Evolutionary conservation across 2,329 filamentous ascomycete genomes (phyloP).

Genomic region (Tolypocladium inflatum): DNA sequence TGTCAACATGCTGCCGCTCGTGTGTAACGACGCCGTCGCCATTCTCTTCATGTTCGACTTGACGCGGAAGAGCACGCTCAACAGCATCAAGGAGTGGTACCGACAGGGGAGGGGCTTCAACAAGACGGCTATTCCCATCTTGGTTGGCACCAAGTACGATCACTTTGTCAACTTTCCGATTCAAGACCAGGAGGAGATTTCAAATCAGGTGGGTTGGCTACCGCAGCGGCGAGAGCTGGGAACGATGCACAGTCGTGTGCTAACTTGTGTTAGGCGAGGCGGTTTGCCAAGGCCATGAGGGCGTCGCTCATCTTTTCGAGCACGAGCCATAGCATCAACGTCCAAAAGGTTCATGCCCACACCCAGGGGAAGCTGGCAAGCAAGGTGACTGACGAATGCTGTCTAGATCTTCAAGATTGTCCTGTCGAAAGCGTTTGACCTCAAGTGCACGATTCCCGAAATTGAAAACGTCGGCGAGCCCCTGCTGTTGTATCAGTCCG

Average conservation of each 20-base stretch:
- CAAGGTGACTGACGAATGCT: slow-evolving; percentile 1
- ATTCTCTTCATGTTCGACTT: slow-evolving; percentile 99
- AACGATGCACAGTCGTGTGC: neutral
- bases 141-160: slow-evolving; percentile 97
- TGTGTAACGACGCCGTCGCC: slow-evolving; percentile 97
- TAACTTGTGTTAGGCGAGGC: slow-evolving; percentile 55
- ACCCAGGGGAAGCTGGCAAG: neutral
- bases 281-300: slow-evolving; percentile 97
- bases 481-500: slow-evolving; percentile 76
- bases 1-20: slow-evolving; percentile 98
- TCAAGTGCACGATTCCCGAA: slow-evolving; percentile 98
- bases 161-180: slow-evolving; percentile 98
- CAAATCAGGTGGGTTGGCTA: slow-evolving; percentile 61
- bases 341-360: slow-evolving; percentile 72
- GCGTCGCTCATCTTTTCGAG: slow-evolving; percentile 97
- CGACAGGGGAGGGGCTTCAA: slow-evolving; percentile 96
- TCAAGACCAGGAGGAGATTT: slow-evolving; percentile 98
- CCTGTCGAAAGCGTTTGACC: slow-evolving; percentile 93
- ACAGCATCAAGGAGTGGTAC: slow-evolving; percentile 99
- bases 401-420: slow-evolving; percentile 97
- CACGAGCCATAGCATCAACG: slow-evolving; percentile 98
- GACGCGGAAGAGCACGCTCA: slow-evolving; percentile 93
- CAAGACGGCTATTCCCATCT: slow-evolving; percentile 97
- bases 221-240: neutral
- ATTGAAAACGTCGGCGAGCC: slow-evolving; percentile 98